Conservation (phyloP, 108 stramenopile species). For the Cyclostephanos invisitatus region DNA sequence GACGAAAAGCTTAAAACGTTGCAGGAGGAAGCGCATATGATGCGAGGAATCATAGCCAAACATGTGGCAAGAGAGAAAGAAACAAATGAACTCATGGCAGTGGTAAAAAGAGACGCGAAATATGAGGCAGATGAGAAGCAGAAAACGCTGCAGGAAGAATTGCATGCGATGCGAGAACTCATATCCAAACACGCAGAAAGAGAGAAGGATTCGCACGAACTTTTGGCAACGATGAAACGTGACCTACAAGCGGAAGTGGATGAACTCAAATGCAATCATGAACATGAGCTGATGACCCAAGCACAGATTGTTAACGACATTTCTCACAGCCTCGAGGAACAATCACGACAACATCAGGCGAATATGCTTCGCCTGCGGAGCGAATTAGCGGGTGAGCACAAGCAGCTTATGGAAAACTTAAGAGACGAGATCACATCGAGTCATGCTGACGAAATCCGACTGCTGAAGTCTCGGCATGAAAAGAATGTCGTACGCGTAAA, state of each 20-base stretch:
- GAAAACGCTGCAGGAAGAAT: constrained; percentile 16
- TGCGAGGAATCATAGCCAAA: constrained; percentile 19
- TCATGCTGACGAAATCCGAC: constrained; percentile 32
- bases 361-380: constrained; percentile 18
- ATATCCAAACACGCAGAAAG: constrained; percentile 1
- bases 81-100: constrained; percentile 5
- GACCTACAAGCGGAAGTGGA: constrained; percentile 11
- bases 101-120: constrained; percentile 6
- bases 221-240: constrained; percentile 4
- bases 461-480: constrained; percentile 39
- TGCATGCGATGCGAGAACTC: constrained; percentile 13
- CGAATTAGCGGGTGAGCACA: constrained; percentile 20
- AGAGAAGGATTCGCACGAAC: constrained; percentile 26
- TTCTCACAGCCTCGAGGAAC: constrained; percentile 16
- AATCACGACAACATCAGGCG: constrained; percentile 10
- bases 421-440: constrained; percentile 15
- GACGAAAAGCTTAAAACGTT: not conserved
- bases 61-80: constrained; percentile 17
- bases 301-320: constrained; percentile 11
- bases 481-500: constrained; percentile 14
- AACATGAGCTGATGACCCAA: constrained; percentile 4
- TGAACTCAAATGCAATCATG: constrained; percentile 3
- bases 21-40: constrained; percentile 4
- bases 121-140: not conserved
- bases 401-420: constrained; percentile 9